Conservation (phyloP, 2,329 filamentous ascomycete genomes). For the Xylogone sp. region DNA sequence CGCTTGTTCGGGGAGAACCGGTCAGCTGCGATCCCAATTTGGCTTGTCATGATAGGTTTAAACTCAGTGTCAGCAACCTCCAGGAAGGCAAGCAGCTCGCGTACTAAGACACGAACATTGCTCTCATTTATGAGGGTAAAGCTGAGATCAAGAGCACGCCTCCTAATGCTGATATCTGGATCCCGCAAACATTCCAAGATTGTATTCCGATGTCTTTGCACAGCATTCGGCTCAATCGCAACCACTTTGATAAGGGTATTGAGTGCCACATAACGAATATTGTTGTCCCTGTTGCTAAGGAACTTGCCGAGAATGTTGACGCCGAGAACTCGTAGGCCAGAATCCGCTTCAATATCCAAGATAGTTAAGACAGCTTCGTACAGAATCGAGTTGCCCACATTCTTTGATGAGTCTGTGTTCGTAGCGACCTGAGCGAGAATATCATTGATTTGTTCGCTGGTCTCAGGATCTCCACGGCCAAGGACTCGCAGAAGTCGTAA, state of each 20-base stretch:
- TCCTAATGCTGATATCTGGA: slow-evolving; percentile 95
- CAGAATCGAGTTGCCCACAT: slow-evolving; percentile 95
- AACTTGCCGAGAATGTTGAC: slow-evolving; percentile 99
- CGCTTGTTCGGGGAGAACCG: slow-evolving; percentile 94
- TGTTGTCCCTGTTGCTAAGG: slow-evolving; percentile 97
- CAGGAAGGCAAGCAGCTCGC: slow-evolving; percentile 90
- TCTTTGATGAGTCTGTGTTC: slow-evolving; percentile 97
- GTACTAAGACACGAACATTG: slow-evolving; percentile 89
- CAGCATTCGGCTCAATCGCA: slow-evolving; percentile 94
- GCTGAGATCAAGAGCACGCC: slow-evolving; percentile 92
- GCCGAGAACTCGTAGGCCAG: slow-evolving; percentile 85
- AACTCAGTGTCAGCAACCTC: slow-evolving; percentile 98
- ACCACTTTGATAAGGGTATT: slow-evolving; percentile 98
- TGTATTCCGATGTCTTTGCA: slow-evolving; percentile 94
- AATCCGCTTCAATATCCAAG: slow-evolving; percentile 96
- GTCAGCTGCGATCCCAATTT: slow-evolving; percentile 96
- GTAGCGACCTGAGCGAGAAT: slow-evolving; percentile 96
- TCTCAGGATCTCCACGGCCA: slow-evolving; percentile 78
- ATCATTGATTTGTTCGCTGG: slow-evolving; percentile 97
- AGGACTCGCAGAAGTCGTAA: slow-evolving; percentile 81
- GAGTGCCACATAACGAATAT: slow-evolving; percentile 95
- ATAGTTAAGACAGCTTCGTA: slow-evolving; percentile 98
- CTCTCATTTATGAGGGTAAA: slow-evolving; percentile 97
- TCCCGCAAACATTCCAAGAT: slow-evolving; percentile 95
- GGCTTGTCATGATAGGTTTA: slow-evolving; percentile 96